Evolutionary conservation across 2,329 filamentous ascomycete genomes (phyloP).

Genomic region (Chalaropsis thielavioides): DNA sequence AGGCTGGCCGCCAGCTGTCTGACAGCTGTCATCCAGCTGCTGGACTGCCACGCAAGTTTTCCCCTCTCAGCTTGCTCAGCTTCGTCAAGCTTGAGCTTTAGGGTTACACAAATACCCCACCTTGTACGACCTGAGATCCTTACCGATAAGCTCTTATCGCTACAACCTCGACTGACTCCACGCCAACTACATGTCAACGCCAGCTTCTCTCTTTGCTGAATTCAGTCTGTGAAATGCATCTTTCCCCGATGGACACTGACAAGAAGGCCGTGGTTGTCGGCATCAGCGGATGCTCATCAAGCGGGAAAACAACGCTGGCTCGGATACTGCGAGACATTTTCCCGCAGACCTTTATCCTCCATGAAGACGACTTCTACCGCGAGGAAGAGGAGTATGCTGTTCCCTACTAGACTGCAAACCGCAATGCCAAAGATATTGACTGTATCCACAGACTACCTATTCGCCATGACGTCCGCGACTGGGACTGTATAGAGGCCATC

Average conservation of each 20-base stretch:
- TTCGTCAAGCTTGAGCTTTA: background rate
- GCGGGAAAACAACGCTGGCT: slow-evolving; percentile 87
- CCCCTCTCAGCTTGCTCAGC: background rate
- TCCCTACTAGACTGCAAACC: background rate
- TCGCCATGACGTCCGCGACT: slow-evolving; percentile 55
- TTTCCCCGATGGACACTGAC: slow-evolving; percentile 23
- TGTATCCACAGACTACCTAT: slow-evolving; percentile 12
- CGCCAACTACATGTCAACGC: background rate
- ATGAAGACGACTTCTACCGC: slow-evolving; percentile 93
- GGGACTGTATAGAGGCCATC: slow-evolving; percentile 77
- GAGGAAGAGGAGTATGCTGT: slow-evolving; percentile 52
- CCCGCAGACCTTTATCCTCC: slow-evolving; percentile 63
- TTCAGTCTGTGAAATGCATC: background rate
- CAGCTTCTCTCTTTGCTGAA: background rate
- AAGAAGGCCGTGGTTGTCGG: slow-evolving; percentile 51
- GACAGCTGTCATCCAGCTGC: no score
- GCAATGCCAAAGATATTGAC: background rate
- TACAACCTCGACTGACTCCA: background rate
- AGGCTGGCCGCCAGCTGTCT: background rate
- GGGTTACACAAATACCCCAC: slow-evolving; percentile 3
- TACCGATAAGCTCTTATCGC: background rate
- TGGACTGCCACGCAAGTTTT: background rate
- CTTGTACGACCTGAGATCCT: background rate
- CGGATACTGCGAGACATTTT: slow-evolving; percentile 73
- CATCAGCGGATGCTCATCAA: slow-evolving; percentile 80